Conservation (phyloP, 768 basidiomycete species). For the Pulveroboletus frians region DNA sequence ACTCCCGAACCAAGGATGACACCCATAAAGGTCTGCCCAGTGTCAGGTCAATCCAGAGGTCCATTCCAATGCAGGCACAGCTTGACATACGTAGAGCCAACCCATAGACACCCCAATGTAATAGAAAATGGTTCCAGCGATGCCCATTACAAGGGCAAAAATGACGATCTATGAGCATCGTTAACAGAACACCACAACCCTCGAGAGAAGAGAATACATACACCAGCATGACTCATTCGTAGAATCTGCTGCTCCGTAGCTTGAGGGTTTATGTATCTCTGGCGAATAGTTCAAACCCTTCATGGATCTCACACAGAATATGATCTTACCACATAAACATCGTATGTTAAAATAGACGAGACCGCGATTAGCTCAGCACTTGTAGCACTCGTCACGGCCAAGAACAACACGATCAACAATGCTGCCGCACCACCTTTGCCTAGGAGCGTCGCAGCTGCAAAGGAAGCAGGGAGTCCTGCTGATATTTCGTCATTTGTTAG, state of each 20-base stretch:
- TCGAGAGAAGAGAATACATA: conserved; percentile 21
- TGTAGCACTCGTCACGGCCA: conserved; percentile 82
- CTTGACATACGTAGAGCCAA: conserved; percentile 73
- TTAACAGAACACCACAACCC: neutral
- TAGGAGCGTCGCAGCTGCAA: conserved; percentile 77
- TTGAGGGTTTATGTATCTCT: conserved; percentile 76
- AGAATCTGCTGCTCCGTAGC: conserved; percentile 75
- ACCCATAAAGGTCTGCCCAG: conserved; percentile 77
- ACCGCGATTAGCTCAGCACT: conserved; percentile 92
- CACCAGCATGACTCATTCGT: conserved; percentile 62
- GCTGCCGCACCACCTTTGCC: conserved; percentile 77
- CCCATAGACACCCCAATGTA: conserved; percentile 92
- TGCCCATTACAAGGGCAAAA: conserved; percentile 73
- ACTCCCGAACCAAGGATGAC: conserved; percentile 82
- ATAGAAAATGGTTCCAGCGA: conserved; percentile 82
- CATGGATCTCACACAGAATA: neutral
- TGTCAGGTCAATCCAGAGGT: neutral
- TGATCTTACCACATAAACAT: conserved; percentile 64
- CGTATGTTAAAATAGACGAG: conserved; percentile 77
- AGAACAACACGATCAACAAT: conserved; percentile 75
- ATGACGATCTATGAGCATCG: conserved; percentile 45
- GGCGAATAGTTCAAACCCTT: neutral
- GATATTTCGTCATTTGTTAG: conserved; percentile 64
- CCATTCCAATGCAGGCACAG: neutral
- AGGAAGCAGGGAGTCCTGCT: conserved; percentile 83